Percentiles rank a stretch among this genome's conserved stretches.
These are phyloP conservation scores for Debaryomyces subglobosus DNA, from an alignment of 1,139 yeast species.

Conservation along the genomic window DNA sequence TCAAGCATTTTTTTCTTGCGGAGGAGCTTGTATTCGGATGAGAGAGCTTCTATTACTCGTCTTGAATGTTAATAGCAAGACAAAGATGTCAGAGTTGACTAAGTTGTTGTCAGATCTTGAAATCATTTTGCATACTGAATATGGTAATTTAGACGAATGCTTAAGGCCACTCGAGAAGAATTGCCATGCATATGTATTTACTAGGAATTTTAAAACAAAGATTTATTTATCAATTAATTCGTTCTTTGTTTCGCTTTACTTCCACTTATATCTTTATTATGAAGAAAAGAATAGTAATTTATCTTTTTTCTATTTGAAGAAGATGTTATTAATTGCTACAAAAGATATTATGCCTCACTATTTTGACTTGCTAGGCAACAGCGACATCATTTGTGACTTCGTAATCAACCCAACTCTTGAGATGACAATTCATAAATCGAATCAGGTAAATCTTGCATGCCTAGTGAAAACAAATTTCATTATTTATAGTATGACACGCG, in stretches of 20 bases:
- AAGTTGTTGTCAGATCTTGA: constrained; percentile 25
- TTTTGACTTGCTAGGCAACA: constrained; percentile 34
- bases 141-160: constrained; percentile 27
- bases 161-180: constrained; percentile 20
- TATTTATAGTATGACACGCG: constrained; percentile 20
- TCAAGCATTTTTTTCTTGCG: constrained; percentile 16
- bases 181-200: constrained; percentile 20
- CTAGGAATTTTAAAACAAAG: constrained; percentile 30
- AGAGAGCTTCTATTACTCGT: constrained; percentile 19
- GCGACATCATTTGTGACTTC: constrained; percentile 39
- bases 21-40: constrained; percentile 6
- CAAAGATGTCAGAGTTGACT: constrained; percentile 28
- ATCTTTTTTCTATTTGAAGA: constrained; percentile 40
- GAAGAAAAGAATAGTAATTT: constrained; percentile 31
- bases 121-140: constrained; percentile 17
- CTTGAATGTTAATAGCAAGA: constrained; percentile 25
- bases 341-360: constrained; percentile 45
- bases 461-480: constrained; percentile 32
- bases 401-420: constrained; percentile 44
- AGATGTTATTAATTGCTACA: constrained; percentile 32
- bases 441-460: constrained; percentile 36
- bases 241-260: constrained; percentile 38
- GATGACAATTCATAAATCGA: constrained; percentile 41
- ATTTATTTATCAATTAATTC: constrained; percentile 32
- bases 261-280: constrained; percentile 44